These are phyloP conservation scores for Fusarium fujikuroi DNA, from an alignment of 2,329 filamentous ascomycete genomes.

Conservation along the genomic window DNA sequence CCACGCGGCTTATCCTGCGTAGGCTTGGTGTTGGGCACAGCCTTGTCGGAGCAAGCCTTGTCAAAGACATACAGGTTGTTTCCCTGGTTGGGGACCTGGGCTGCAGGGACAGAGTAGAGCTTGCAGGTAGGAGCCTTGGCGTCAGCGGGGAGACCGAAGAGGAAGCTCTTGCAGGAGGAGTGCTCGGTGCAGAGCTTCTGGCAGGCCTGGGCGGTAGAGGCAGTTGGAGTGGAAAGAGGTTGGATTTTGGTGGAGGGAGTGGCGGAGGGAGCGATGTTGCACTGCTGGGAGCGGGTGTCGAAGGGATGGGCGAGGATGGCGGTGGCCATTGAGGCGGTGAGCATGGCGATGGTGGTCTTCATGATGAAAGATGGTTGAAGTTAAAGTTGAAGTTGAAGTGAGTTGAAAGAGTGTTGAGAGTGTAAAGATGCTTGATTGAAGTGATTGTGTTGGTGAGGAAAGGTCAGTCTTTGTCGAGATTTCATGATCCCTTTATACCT, in stretches of 20 bases:
- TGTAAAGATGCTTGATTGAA: neutral
- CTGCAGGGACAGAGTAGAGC: neutral
- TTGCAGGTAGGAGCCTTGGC: slow-evolving; percentile 2
- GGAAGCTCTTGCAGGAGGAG: slow-evolving; percentile 15
- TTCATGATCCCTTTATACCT: neutral
- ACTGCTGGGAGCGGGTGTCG: slow-evolving; percentile 23
- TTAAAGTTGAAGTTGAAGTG: neutral
- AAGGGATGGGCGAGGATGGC: slow-evolving; percentile 19
- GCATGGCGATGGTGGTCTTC: slow-evolving; percentile 25
- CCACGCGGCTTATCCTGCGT: slow-evolving; percentile 2
- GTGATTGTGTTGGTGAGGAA: neutral
- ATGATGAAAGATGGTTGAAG: slow-evolving; percentile 13
- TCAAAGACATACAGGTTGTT: slow-evolving; percentile 5
- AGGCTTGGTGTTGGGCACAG: slow-evolving; percentile 10
- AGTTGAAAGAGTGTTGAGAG: neutral
- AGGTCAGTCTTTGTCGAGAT: neutral
- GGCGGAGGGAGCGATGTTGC: slow-evolving; percentile 21
- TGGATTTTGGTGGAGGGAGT: slow-evolving; percentile 1
- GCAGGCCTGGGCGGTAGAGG: slow-evolving; percentile 5
- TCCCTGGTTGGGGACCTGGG: slow-evolving; percentile 5
- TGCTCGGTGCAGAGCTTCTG: neutral
- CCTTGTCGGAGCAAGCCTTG: slow-evolving; percentile 4
- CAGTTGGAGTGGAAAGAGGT: neutral
- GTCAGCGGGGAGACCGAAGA: slow-evolving; percentile 1
- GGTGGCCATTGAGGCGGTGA: slow-evolving; percentile 26